Conservation (phyloP, 208 protist genomes). For the Porcisia hertigi region DNA sequence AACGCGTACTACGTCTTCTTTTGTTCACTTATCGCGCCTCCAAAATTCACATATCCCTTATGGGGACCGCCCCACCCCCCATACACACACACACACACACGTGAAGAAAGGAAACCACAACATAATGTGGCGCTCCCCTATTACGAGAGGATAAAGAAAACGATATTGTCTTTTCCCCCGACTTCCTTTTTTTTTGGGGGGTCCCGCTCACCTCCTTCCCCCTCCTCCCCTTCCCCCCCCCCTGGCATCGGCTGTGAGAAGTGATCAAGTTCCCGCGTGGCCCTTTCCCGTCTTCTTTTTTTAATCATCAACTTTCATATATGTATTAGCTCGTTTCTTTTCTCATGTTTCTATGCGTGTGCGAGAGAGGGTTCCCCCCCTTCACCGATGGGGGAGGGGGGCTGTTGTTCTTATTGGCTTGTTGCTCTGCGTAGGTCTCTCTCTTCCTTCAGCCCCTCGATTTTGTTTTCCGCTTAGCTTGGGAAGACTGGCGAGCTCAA, state of each 20-base stretch:
- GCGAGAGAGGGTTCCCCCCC: not conserved
- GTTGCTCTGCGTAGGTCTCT: not conserved
- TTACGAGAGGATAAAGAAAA: not conserved
- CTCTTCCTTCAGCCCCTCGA: not conserved
- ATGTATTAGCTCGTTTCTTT: not conserved
- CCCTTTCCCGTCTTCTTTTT: not conserved
- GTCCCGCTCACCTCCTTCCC: not conserved
- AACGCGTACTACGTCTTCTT: not conserved
- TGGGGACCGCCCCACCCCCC: no score
- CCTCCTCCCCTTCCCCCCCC: not conserved
- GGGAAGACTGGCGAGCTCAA: slow-evolving; percentile 14
- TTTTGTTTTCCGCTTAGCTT: not conserved
- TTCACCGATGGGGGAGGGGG: not conserved
- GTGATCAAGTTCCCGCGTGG: not conserved
- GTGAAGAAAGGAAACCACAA: not conserved
- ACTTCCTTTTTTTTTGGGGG: slow-evolving; percentile 3
- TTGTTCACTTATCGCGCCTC: not conserved
- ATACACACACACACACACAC: not conserved
- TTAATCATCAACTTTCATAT: not conserved
- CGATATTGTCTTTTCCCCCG: not conserved
- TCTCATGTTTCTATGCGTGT: not conserved
- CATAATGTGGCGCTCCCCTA: not conserved
- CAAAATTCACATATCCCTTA: not conserved
- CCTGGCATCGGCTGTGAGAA: not conserved
- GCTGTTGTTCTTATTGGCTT: not conserved